Percentiles rank a stretch among this genome's conserved stretches.
Evolutionary conservation across 2,329 filamentous ascomycete genomes (phyloP).

Genomic region (Trichoderma atrobrunneum): DNA sequence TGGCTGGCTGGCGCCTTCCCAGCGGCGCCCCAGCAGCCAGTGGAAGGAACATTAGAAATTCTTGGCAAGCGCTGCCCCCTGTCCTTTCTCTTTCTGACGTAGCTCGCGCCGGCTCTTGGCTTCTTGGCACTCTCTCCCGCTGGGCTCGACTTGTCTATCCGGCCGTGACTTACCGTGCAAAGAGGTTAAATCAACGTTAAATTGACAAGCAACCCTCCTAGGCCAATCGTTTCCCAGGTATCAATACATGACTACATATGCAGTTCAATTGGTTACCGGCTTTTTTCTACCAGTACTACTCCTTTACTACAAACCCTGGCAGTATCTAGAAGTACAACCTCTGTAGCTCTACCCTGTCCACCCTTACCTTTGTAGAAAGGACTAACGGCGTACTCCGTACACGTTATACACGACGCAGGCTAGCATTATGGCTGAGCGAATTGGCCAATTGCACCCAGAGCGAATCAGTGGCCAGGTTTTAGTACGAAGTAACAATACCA

Average conservation of each 20-base stretch:
- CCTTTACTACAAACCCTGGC: not conserved
- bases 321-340: not conserved
- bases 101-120: slow-evolving; percentile 5
- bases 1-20: not conserved
- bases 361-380: not conserved
- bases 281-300: not conserved
- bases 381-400: not conserved
- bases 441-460: not conserved
- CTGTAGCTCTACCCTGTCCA: not conserved
- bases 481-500: not conserved
- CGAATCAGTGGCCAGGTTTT: not conserved
- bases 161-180: not conserved
- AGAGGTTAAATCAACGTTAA: slow-evolving; percentile 14
- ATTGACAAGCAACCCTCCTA: not conserved
- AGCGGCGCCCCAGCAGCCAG: not conserved
- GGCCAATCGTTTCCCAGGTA: not conserved
- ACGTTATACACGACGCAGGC: not conserved
- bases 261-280: not conserved
- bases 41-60: slow-evolving; percentile 6
- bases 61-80: slow-evolving; percentile 8
- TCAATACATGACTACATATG: not conserved
- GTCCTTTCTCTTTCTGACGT: slow-evolving; percentile 1
- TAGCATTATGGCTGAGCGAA: not conserved
- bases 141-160: not conserved
- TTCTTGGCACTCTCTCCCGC: not conserved